Base-by-base conservation (phyloP, 495 filamentous ascomycete genomes). In the Poronia punctata region DNA sequence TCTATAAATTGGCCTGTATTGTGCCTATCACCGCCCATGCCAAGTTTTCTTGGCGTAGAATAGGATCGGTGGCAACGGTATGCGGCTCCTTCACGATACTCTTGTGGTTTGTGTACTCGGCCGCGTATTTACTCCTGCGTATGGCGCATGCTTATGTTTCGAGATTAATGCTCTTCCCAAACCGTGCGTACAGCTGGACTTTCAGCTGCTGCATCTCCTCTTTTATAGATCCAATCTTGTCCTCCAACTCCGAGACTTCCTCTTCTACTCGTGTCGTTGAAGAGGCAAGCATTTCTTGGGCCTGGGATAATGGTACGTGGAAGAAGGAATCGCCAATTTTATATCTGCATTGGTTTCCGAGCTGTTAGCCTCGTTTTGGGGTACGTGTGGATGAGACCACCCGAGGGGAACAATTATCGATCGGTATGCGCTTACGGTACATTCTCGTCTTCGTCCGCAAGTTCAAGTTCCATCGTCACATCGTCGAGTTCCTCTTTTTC, bases 401-500 rank as follows among this genome's bases (percentile, higher is more conserved):
- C n/a, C n/a, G n/a, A n/a, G n/a, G n/a, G n/a, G n/a, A n/a, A n/a
- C n/a, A n/a, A n/a, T n/a, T n/a, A n/a, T n/a, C n/a, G 7, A 15
- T 7, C 1, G 2, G 36, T 6, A 9, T 11, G 14, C 3, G 45
- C 69, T 64, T 71, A 96, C 90, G 86, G 89, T 8, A 98, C 75
- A 44, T 82, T 74, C 19, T 95, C 88, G 43, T 97, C 92, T 53
- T 98, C 93, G 65, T 97, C 92, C 18, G 86, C 88, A 5, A 98
- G 77, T 63, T 97, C 92, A 11, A 98, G 72, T 59, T 98, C 92
- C 22, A 69, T 86, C 4, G 82, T 83, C 32, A 97, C 75, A 59
- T 98, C 92, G 49, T 95, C 88, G 4, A 97, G 75, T 52, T 96
- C 92, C 61, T 97, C 93, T 63, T 96, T 97, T 55, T 97, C 92